Conservation (phyloP, 192 early-diverging fungal genomes). For the Entomortierella chlamydospora region DNA sequence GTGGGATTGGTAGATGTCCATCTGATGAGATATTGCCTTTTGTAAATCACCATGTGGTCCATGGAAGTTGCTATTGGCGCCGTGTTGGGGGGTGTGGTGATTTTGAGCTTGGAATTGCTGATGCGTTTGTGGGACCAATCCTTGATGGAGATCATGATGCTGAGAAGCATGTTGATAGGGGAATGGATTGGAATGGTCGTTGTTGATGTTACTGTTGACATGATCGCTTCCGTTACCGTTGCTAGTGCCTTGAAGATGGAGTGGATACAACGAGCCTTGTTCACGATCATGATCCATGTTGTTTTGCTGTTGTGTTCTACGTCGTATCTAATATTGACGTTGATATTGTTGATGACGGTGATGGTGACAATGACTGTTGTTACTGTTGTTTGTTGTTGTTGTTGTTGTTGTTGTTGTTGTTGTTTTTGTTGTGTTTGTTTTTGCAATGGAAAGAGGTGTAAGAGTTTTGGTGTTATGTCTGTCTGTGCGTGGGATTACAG, state of each 20-base stretch:
- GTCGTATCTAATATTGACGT: too few species aligned
- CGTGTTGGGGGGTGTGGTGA: slow-evolving; percentile 12
- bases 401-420: too few species aligned
- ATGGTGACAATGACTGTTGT: too few species aligned
- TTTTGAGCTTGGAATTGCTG: slow-evolving; percentile 21
- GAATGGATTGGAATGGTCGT: slow-evolving; percentile 1
- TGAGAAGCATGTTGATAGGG: neutral
- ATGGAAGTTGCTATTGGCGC: slow-evolving; percentile 13
- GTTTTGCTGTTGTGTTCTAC: too few species aligned
- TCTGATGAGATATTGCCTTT: slow-evolving; percentile 31
- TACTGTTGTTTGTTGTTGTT: too few species aligned
- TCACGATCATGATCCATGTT: slow-evolving; percentile 27
- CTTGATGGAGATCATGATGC: neutral
- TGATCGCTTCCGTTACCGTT: neutral
- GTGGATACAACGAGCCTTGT: slow-evolving; percentile 9
- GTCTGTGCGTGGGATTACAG: too few species aligned
- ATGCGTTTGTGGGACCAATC: neutral
- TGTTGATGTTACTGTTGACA: neutral
- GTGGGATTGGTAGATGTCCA: slow-evolving; percentile 46
- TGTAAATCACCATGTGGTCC: slow-evolving; percentile 21
- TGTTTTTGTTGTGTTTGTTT: too few species aligned
- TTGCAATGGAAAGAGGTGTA: too few species aligned
- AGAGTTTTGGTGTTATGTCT: too few species aligned
- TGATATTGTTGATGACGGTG: too few species aligned
- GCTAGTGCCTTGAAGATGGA: slow-evolving; percentile 4